Percentiles rank a stretch among this genome's conserved stretches.
These are phyloP conservation scores for Pterulicium gracile DNA, from an alignment of 1,284 basidiomycete species.

Conservation along the genomic window DNA sequence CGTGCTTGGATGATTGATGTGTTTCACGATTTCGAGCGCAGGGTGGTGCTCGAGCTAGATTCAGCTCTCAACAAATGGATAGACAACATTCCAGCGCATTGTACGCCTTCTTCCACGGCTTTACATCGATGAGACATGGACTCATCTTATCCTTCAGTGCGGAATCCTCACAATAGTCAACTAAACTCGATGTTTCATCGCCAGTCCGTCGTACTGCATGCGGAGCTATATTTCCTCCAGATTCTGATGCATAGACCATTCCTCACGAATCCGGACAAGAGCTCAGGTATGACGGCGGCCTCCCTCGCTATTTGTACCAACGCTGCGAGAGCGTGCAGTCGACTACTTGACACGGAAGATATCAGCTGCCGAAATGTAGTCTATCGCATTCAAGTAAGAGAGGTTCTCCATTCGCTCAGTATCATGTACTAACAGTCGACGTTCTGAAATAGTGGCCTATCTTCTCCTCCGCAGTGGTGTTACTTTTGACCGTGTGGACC, in stretches of 20 bases:
- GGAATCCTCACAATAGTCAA: slow-evolving; percentile 62
- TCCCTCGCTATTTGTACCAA: slow-evolving; percentile 4
- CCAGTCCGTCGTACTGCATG: slow-evolving; percentile 61
- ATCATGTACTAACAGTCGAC: slow-evolving; percentile 18
- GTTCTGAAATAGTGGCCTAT: slow-evolving; percentile 11
- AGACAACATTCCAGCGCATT: slow-evolving; percentile 51
- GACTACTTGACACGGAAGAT: slow-evolving; percentile 52
- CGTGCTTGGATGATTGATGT: slow-evolving; percentile 43
- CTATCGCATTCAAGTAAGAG: slow-evolving; percentile 31
- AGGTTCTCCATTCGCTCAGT: slow-evolving; percentile 9
- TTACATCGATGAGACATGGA: too few relatives aligned
- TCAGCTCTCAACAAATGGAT: slow-evolving; percentile 38
- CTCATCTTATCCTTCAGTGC: too few relatives aligned
- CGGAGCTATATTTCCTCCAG: slow-evolving; percentile 61
- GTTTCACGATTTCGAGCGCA: slow-evolving; percentile 36
- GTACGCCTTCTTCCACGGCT: not conserved
- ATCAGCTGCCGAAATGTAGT: slow-evolving; percentile 18
- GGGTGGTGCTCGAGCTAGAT: slow-evolving; percentile 35
- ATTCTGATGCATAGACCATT: slow-evolving; percentile 78
- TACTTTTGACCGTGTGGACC: slow-evolving; percentile 71
- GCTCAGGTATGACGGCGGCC: slow-evolving; percentile 48
- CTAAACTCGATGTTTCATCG: slow-evolving; percentile 50
- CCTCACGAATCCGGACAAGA: slow-evolving; percentile 56
- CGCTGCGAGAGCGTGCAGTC: slow-evolving; percentile 54
- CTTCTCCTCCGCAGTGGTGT: slow-evolving; percentile 35